phyloP scores from a whole-genome alignment of 148 eudicot genomes.

The Hydrangea macrophylla region DNA sequence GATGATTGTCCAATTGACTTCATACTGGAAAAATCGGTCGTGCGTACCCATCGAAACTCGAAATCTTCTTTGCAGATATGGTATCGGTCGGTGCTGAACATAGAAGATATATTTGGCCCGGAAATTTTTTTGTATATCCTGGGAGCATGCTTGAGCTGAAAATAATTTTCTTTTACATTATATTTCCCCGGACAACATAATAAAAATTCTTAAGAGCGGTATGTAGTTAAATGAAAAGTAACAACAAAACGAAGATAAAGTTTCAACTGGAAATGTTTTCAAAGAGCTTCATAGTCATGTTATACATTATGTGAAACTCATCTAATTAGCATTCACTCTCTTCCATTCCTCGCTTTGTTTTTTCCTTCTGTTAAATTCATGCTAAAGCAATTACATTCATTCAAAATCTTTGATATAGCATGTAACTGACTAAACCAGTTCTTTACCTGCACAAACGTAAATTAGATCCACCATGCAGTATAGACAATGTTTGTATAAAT shows the following conservation, averaged over 20 bases:
- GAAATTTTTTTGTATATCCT: constrained; percentile 61
- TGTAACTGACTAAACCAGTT: background rate
- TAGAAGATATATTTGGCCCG: constrained; percentile 57
- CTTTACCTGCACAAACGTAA: background rate
- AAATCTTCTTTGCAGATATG: constrained; percentile 82
- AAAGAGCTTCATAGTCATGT: background rate
- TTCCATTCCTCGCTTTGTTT: background rate
- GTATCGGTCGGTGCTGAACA: constrained; percentile 65
- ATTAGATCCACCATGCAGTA: background rate
- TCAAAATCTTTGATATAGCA: background rate
- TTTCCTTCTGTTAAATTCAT: background rate
- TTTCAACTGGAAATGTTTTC: background rate
- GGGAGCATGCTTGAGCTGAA: constrained; percentile 85
- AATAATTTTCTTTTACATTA: background rate
- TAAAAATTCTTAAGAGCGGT: background rate
- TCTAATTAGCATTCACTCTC: background rate
- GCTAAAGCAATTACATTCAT: background rate
- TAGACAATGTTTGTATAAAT: constrained; percentile 3
- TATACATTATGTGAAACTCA: background rate
- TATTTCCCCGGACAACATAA: background rate
- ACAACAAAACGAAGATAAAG: background rate
- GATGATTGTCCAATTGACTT: constrained; percentile 75
- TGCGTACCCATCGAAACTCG: constrained; percentile 80
- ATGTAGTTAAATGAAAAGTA: background rate
- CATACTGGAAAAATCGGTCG: constrained; percentile 63